phyloP scores from a whole-genome alignment of 257 asterid genomes.

The Orobanche coerulescens region DNA sequence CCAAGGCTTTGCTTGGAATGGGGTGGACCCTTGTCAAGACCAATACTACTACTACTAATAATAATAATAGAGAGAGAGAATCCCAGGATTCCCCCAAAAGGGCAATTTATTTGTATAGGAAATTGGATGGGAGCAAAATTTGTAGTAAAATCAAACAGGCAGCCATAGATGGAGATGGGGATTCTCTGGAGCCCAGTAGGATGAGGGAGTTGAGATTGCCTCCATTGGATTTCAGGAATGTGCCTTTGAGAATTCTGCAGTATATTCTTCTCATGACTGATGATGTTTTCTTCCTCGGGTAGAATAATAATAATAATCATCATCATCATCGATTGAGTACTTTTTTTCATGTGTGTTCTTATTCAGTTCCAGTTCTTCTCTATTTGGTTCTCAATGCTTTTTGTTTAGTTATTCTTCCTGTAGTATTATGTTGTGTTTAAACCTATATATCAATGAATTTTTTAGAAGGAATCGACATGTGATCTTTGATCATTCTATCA shows the following conservation, averaged over 20 bases:
- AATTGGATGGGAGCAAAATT: slow-evolving; percentile 30
- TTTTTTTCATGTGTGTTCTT: neutral
- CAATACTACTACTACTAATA: too few relatives aligned
- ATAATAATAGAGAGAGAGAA: slow-evolving; percentile 3
- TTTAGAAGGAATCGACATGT: too few relatives aligned
- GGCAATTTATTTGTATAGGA: slow-evolving; percentile 38
- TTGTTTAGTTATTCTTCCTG: neutral
- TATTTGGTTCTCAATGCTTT: neutral
- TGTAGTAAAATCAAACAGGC: slow-evolving; percentile 9
- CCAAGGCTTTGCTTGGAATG: slow-evolving; percentile 48
- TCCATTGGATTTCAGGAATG: slow-evolving; percentile 42
- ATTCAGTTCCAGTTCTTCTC: neutral
- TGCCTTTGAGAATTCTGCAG: slow-evolving; percentile 60
- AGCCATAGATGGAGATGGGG: slow-evolving; percentile 16
- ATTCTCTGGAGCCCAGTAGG: slow-evolving; percentile 34
- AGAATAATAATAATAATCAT: slow-evolving; percentile 23
- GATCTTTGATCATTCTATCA: too few relatives aligned
- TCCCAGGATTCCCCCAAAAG: slow-evolving; percentile 17
- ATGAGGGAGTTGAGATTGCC: slow-evolving; percentile 57
- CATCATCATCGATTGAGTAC: slow-evolving; percentile 18
- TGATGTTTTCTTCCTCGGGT: slow-evolving; percentile 49
- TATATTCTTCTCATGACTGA: slow-evolving; percentile 63
- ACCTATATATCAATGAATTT: too few relatives aligned
- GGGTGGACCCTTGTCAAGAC: slow-evolving; percentile 62
- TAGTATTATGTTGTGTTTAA: too few relatives aligned